Conservation (phyloP, 352 stramenopile genomes). For the Phytophthora colocasiae region DNA sequence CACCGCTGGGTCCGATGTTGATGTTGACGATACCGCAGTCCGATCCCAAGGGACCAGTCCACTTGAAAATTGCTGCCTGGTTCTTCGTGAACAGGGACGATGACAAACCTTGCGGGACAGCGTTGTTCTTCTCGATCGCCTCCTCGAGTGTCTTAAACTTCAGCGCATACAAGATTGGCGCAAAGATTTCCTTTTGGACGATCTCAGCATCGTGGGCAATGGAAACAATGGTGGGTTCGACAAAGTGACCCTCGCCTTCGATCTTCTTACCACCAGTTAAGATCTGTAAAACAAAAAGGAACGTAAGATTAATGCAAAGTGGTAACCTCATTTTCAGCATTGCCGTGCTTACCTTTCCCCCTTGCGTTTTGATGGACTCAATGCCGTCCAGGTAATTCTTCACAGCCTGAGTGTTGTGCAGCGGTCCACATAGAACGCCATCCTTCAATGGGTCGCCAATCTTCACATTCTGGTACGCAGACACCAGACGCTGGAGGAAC, state of each 20-base stretch:
- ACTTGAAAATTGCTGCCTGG: conserved; percentile 93
- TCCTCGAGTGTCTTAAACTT: conserved; percentile 93
- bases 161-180: conserved; percentile 91
- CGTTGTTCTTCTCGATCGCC: conserved; percentile 93
- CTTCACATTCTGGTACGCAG: conserved; percentile 90
- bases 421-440: conserved; percentile 85
- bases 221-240: conserved; percentile 92
- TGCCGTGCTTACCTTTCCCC: conserved; percentile 67
- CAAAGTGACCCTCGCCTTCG: conserved; percentile 87
- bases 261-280: conserved; percentile 87
- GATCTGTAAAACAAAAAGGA: conserved; percentile 58
- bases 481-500: conserved; percentile 83
- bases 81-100: conserved; percentile 93
- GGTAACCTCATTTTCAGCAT: conserved; percentile 2
- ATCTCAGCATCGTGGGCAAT: conserved; percentile 85
- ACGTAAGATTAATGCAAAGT: conserved; percentile 7
- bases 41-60: conserved; percentile 88
- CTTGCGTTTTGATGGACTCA: conserved; percentile 85
- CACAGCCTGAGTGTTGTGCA: conserved; percentile 78
- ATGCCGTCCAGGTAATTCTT: conserved; percentile 89
- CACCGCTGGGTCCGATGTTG: conserved; percentile 92
- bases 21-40: conserved; percentile 95
- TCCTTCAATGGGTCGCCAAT: conserved; percentile 90
- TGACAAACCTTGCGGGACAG: conserved; percentile 92
- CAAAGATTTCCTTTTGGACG: conserved; percentile 93